Conservation (phyloP, 2,329 filamentous ascomycete genomes). For the Rhynchosporium agropyri region DNA sequence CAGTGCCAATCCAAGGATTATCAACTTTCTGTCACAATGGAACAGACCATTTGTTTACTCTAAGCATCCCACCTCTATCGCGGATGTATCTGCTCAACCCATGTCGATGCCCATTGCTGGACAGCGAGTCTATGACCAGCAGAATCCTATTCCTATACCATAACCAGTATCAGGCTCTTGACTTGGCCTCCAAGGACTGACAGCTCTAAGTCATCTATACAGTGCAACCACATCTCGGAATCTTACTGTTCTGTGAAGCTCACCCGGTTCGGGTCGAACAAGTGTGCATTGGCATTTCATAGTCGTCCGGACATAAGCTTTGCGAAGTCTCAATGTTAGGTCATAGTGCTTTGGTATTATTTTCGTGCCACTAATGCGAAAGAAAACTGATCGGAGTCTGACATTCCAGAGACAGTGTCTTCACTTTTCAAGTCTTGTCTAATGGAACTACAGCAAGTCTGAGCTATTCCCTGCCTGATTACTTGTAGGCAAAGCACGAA, state of each 20-base stretch:
- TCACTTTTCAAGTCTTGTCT: too few species aligned
- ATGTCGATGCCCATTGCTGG: background rate
- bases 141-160: background rate
- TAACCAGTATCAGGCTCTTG: background rate
- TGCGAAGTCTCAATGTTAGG: background rate
- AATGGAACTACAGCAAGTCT: too few species aligned
- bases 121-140: background rate
- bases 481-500: too few species aligned
- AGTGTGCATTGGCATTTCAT: background rate
- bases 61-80: too few species aligned
- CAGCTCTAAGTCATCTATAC: background rate
- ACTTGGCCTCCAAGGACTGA: background rate
- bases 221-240: slow-evolving; percentile 5
- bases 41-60: too few species aligned
- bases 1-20: too few species aligned
- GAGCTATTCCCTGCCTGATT: too few species aligned
- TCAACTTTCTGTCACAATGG: too few species aligned
- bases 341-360: background rate
- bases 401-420: too few species aligned
- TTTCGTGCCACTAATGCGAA: too few species aligned
- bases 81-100: too few species aligned
- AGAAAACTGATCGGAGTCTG: too few species aligned
- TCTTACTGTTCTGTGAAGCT: background rate
- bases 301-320: background rate
- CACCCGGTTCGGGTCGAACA: background rate